Evolutionary conservation across 2,329 filamentous ascomycete species (phyloP).

Genomic region (Pseudogymnoascus sp.): DNA sequence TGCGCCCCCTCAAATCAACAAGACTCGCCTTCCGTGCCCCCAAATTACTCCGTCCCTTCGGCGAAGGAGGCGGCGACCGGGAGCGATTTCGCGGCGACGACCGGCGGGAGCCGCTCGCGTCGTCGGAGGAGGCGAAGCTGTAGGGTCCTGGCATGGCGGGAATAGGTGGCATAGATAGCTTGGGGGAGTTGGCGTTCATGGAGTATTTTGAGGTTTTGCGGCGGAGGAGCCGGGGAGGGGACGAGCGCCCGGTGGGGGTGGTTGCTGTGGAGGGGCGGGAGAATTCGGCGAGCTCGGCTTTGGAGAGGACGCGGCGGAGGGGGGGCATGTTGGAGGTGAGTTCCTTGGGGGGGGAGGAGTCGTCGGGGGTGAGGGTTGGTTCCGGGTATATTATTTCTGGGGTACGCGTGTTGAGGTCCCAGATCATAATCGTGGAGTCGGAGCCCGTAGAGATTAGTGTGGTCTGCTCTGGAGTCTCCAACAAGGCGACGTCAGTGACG

Average conservation of each 20-base stretch:
- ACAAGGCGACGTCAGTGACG: conserved; percentile 73
- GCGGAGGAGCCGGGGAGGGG: conserved; percentile 46
- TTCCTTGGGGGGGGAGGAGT: conserved; percentile 37
- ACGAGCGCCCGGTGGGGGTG: conserved; percentile 39
- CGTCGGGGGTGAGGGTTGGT: conserved; percentile 20
- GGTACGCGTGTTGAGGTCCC: conserved; percentile 32
- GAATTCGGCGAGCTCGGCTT: conserved; percentile 78
- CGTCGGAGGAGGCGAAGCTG: conserved; percentile 21
- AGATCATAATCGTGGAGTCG: conserved; percentile 79
- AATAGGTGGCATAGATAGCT: conserved; percentile 29
- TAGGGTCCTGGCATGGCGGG: conserved; percentile 19
- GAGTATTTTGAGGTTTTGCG: conserved; percentile 46
- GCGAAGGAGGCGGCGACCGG: conserved; percentile 25
- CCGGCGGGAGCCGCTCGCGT: conserved; percentile 22
- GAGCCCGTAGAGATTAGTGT: conserved; percentile 66
- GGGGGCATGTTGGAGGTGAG: conserved; percentile 57
- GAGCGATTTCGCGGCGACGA: conserved; percentile 21
- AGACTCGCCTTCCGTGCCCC: conserved; percentile 18
- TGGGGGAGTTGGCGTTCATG: conserved; percentile 44
- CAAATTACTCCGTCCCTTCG: conserved; percentile 13
- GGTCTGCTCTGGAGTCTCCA: conserved; percentile 48
- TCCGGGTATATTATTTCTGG: conserved; percentile 18
- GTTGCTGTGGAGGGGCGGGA: conserved; percentile 41
- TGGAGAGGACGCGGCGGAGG: conserved; percentile 76
- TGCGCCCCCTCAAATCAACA: conserved; percentile 40